Evolutionary conservation across 768 basidiomycete genomes (phyloP), one percentile per base, ranked within the genome.

Genomic region (Xerocomellus dryophilus): DNA sequence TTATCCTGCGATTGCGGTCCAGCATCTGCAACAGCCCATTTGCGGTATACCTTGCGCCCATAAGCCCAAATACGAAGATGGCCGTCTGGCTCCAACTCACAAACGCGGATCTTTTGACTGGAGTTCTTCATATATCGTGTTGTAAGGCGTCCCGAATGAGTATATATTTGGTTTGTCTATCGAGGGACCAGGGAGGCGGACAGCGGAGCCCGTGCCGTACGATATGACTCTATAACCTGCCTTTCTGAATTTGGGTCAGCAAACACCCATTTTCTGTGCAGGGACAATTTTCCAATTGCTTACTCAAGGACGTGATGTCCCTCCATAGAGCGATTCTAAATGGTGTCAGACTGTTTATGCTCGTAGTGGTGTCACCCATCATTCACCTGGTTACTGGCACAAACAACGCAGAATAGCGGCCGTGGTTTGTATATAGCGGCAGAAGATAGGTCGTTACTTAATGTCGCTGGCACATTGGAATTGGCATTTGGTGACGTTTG

Each of bases 161-260:
- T 98, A 98, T 43, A 98, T 93, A 68, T 98, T 98, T 17, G 97
- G 97, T 66, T 92, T 94, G 75, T 99, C 95, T 74, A 96, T 90
- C 25, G 95, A 90, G 32, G 96, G 87, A 0, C 97, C 97, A 32
- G 97, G 97, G 32, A 99, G 74, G 50, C 97, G 90, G 44, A 99
- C 97, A 20, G 94, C 93, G 5, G 96, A 98, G 31, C 97, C 97
- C 46, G 97, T 98, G 9, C 97, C 97, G 32, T 84, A 94, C 5
- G 96, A 98, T 50, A 92, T 87, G 43, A 99, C 97, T 34, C 84
- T 84, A 67, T 86, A 89, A 3, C 93, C 90, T 47, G 92, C 94
- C 74, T 94, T 90, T 46, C 95, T 97, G 49, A 50, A 56, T 18
- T n/a, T n/a, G 20, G 23, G 51, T 67, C 54, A 59, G 52, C 29